Base-by-base conservation (phyloP, 345 rosid genomes). In the Hibiscus tridactylites region DNA sequence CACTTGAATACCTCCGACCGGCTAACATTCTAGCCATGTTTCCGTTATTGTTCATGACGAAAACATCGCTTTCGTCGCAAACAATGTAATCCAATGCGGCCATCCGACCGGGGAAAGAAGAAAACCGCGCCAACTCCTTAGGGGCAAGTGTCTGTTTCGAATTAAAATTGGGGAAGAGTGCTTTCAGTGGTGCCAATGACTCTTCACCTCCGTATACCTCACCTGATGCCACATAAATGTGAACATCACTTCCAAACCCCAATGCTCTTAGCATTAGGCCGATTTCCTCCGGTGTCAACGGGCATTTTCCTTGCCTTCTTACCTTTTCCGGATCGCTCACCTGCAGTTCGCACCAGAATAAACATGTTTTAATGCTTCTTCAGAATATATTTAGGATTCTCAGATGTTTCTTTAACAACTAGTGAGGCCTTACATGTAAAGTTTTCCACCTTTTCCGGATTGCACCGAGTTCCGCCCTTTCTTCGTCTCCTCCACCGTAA, bases 11-110 rank as follows among this genome's bases (percentile, higher is more conserved):
- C 98, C 98, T 85, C 80, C 96, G 77, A 74, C 98, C 98, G 68
- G 98, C 97, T 80, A 94, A 81, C 37, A 94, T 94, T 79, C 85
- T 84, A 58, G 93, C 98, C 98, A 91, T 94, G 90, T 94, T 94
- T 19, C 97, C 98, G 33, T 94, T 94, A 80, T 94, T 94, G 88
- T 94, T 94, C 73, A 95, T 84, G 79, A 89, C 91, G 75, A 91
- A 94, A 57, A 90, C 96, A 67, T 90, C 89, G 67, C 96, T 94
- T 80, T 90, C 90, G 69, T 94, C 98, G 16, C 95, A 94, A 61
- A 94, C 98, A 44, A 85, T 86, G 80, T 87, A 94, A 79, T 94
- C 98, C 64, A 94, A 81, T 53, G 97, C 97, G 75, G 98, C 98
- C 97, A 90, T 88, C 33, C 90, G 96, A 42, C 97, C 90, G 3